phyloP scores from a whole-genome alignment of 805 yeast species.

The Pichia scutulata region DNA sequence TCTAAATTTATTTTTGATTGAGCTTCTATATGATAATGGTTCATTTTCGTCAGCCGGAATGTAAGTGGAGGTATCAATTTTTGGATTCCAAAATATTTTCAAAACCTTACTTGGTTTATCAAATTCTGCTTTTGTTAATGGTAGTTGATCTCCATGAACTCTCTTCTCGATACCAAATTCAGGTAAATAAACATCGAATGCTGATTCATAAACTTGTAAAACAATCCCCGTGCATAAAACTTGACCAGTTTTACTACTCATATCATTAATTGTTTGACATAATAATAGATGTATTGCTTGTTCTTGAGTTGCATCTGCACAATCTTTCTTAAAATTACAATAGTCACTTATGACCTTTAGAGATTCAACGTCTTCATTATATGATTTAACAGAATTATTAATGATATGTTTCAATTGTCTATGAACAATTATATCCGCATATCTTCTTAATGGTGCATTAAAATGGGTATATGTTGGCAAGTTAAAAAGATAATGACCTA shows the following conservation, averaged over 20 bases:
- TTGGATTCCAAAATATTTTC: constrained; percentile 88
- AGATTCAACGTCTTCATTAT: constrained; percentile 52
- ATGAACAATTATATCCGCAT: constrained; percentile 88
- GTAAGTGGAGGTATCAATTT: constrained; percentile 86
- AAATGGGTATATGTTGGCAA: constrained; percentile 87
- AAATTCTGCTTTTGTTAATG: constrained; percentile 86
- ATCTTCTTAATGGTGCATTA: constrained; percentile 86
- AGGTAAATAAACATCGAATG: constrained; percentile 88
- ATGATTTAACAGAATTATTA: constrained; percentile 31
- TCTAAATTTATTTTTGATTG: constrained; percentile 71
- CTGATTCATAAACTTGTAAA: constrained; percentile 88
- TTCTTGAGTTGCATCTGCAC: constrained; percentile 88
- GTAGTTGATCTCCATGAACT: constrained; percentile 96
- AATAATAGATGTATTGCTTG: constrained; percentile 85
- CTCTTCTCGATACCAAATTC: constrained; percentile 93
- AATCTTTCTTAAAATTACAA: constrained; percentile 92
- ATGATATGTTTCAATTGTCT: constrained; percentile 76
- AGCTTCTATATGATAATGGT: constrained; percentile 65
- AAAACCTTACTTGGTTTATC: constrained; percentile 58
- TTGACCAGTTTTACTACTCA: constrained; percentile 70
- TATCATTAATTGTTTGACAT: constrained; percentile 74
- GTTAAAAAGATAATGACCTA: constrained; percentile 74
- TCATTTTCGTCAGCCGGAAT: constrained; percentile 86
- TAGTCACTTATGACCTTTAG: constrained; percentile 81
- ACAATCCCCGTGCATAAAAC: constrained; percentile 79